Evolutionary conservation across 805 yeast species (phyloP).

Genomic region (Yamadazyma sp.): DNA sequence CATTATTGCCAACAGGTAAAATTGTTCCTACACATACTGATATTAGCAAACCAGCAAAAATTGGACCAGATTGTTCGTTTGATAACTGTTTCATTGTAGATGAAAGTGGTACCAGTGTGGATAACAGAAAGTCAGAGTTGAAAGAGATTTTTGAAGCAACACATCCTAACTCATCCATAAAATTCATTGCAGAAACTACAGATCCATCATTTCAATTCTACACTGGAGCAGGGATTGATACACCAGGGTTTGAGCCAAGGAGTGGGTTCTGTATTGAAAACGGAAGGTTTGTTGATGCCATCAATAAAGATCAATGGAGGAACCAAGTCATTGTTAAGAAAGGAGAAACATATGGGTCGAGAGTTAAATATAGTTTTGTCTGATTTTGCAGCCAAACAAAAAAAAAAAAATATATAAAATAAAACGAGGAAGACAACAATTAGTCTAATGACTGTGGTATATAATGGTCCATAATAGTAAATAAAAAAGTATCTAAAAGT

Average conservation of each 20-base stretch:
- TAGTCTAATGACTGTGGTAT: no score
- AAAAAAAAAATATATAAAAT: no score
- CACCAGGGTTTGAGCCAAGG: conserved; percentile 35
- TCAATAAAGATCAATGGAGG: conserved; percentile 45
- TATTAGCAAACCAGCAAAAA: conserved; percentile 17
- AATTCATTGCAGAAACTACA: conserved; percentile 47
- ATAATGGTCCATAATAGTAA: no score
- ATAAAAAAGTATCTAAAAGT: no score
- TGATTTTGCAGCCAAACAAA: not conserved
- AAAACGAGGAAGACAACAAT: no score
- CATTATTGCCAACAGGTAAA: conserved; percentile 46
- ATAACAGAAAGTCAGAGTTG: conserved; percentile 43
- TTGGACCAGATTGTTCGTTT: conserved; percentile 25
- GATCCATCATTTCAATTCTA: conserved; percentile 68
- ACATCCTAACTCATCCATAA: conserved; percentile 42
- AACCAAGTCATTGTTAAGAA: conserved; percentile 44
- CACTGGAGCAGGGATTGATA: conserved; percentile 53
- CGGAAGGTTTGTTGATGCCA: conserved; percentile 55
- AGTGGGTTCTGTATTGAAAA: conserved; percentile 65
- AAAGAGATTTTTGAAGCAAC: conserved; percentile 39
- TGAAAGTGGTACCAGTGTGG: conserved; percentile 29
- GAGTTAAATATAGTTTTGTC: conserved; percentile 26
- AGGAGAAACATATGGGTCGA: conserved; percentile 54
- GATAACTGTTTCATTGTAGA: conserved; percentile 51
- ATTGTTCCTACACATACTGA: conserved; percentile 22